Evolutionary conservation across 805 yeast species (phyloP), one percentile per base, ranked within the genome.

Genomic region (Teunomyces kruisii): DNA sequence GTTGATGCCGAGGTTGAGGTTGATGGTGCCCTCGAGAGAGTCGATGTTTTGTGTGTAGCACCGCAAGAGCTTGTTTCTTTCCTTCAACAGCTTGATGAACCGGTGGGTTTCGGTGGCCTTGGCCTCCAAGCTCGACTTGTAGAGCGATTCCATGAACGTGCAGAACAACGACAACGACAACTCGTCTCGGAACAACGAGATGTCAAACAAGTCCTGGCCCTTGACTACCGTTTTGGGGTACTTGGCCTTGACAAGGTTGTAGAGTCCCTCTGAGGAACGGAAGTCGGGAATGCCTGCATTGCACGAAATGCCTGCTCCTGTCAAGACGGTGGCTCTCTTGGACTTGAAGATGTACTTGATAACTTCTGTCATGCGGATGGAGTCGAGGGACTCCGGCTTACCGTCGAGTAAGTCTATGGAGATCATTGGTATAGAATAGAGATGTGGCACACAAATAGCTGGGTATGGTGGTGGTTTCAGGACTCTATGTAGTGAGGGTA

Each of bases 251-350:
- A 85, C 87, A 65, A 82, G 61, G 48, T 85, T 82, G 67, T 92
- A 91, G 8, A 91, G 74, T 2, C 98, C 98, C 53, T 85, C 80
- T 8, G 83, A 71, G 3, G 96, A 86, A 45, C 98, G 75, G 62
- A 91, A 91, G 61, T 92, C 98, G 3, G 99, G 99, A 39, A 92
- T 94, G 0, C 99, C 98, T 1, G 98, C 97, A 60, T 87, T 88
- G 61, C 97, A 89, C 12, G 97, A 88, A 47, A 92, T 89, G 0
- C 99, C 99, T 2, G 99, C 99, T 6, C 99, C 98, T 0, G 97
- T 90, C 44, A 91, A 70, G 3, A 87, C 75, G 15, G 86, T 74
- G n/a, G 83, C 68, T 55, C 76, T 81, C 43, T 76, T 79, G 26
- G 91, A 74, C 52, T 84, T 72, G 49, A 63, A 64, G 1, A 81